Base-by-base conservation (phyloP, 1,284 basidiomycete genomes). In the Meira miltonrushii region DNA sequence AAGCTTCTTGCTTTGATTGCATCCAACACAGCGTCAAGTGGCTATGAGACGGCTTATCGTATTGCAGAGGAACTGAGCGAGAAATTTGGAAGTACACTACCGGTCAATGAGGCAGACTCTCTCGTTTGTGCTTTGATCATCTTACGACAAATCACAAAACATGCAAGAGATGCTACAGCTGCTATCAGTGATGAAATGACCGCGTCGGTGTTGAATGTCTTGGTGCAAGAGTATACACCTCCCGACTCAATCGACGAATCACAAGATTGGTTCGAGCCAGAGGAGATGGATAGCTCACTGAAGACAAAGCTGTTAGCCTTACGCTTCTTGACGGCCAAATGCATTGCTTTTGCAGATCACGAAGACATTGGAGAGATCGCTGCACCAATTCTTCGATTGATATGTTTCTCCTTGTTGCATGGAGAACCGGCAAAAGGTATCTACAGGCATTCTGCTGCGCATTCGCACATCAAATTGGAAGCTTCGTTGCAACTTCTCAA, bases 401-500 rank as follows among this genome's bases (percentile, higher is more conserved):
- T 74, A 23, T 55, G 75, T n/a, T 68, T 65, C 64, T 59, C 60
- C 3, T 58, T 70, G 4, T 54, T 72, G 12, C 48, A 46, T 4
- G 55, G 56, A 1, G 72, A 72, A 37, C 71, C 75, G 57, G 67
- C 67, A 9, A 52, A 54, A 17, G 60, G 51, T 4, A 59, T 74
- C 11, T 61, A 60, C n/a, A 67, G 62, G 4, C 71, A 74, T 9
- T 47, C 54, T 1, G 59, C 60, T 39, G 68, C 67, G 40, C 72
- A 66, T 43, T 62, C 71, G 52, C 79, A 82, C 39, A 67, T 97
- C 79, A 84, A 93, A 17, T 79, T 95, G 28, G 86, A 89, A 69
- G 90, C 92, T 0, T 87, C 88, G 0, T 80, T 87, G 9, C 90
- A 88, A 1, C 75, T 97, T 51, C 79, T 96, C 46, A 91, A 92